phyloP scores from a whole-genome alignment of 1,284 basidiomycete genomes.

The Neonothopanus nambi region DNA sequence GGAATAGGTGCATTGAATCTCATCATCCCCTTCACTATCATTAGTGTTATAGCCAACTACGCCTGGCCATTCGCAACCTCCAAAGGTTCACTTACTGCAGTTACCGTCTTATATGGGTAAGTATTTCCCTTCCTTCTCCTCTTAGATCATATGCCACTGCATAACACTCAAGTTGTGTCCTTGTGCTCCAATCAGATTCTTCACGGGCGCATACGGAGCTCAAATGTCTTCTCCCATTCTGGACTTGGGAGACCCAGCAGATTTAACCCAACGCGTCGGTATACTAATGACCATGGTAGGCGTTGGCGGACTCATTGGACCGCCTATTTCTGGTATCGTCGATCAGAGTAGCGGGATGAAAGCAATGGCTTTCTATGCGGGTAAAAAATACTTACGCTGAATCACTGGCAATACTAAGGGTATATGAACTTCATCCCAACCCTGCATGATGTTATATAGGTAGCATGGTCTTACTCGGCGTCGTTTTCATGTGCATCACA shows the following conservation, averaged over 20 bases:
- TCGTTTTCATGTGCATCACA: too few relatives aligned
- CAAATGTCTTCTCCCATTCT: constrained; percentile 57
- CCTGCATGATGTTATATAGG: too few relatives aligned
- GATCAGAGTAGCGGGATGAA: constrained; percentile 50
- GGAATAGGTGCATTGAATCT: constrained; percentile 49
- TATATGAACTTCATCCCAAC: too few relatives aligned
- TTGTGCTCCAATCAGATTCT: constrained; percentile 36
- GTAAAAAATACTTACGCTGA: too few relatives aligned
- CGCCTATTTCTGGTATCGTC: constrained; percentile 70
- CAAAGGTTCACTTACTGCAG: too few relatives aligned
- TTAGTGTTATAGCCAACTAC: too few relatives aligned
- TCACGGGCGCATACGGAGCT: constrained; percentile 56
- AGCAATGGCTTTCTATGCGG: constrained; percentile 63
- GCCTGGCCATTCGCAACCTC: too few relatives aligned
- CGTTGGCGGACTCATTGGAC: too few relatives aligned
- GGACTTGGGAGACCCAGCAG: constrained; percentile 55
- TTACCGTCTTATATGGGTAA: constrained; percentile 56
- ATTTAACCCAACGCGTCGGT: constrained; percentile 64
- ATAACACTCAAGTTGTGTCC: too few relatives aligned
- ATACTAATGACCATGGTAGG: constrained; percentile 55
- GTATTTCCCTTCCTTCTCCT: constrained; percentile 7
- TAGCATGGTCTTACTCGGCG: too few relatives aligned
- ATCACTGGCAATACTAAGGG: too few relatives aligned
- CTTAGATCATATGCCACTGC: neutral
- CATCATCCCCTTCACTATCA: too few relatives aligned